These are phyloP conservation scores for Fusarium caatingaense DNA, from an alignment of 2,329 filamentous ascomycete species.

Conservation along the genomic window DNA sequence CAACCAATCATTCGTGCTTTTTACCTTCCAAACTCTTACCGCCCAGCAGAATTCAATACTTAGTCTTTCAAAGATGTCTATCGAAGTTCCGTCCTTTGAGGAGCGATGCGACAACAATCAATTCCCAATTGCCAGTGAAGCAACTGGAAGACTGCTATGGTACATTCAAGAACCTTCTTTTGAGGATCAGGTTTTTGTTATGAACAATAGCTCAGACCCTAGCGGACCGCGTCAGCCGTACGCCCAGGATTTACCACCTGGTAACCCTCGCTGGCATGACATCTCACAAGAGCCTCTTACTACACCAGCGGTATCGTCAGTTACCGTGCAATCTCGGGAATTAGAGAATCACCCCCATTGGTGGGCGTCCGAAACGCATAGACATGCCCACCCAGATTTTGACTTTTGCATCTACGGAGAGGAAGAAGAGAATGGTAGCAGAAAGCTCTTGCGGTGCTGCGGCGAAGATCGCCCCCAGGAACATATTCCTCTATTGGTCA, in stretches of 20 bases:
- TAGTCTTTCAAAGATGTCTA: neutral
- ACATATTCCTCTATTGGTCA: neutral
- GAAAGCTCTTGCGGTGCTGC: neutral
- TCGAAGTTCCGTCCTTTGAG: neutral
- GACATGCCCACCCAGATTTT: neutral
- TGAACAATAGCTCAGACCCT: fast-evolving
- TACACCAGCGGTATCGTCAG: fast-evolving
- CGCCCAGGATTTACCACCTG: fast-evolving
- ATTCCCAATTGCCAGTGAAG: fast-evolving
- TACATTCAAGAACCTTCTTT: neutral
- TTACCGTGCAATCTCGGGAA: neutral
- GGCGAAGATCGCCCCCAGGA: neutral
- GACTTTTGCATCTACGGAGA: neutral
- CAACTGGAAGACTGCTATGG: neutral
- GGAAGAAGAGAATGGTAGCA: fast-evolving
- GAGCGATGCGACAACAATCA: too few relatives aligned
- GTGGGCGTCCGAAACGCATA: neutral
- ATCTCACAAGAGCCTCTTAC: neutral
- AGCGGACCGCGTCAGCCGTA: neutral
- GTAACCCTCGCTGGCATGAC: neutral
- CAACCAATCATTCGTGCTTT: too few relatives aligned
- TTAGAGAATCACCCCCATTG: neutral
- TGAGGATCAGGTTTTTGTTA: fast-evolving
- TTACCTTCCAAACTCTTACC: too few relatives aligned
- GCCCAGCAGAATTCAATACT: too few relatives aligned